Evolutionary conservation across 2,329 filamentous ascomycete genomes (phyloP).

Genomic region (Colletotrichum horii): DNA sequence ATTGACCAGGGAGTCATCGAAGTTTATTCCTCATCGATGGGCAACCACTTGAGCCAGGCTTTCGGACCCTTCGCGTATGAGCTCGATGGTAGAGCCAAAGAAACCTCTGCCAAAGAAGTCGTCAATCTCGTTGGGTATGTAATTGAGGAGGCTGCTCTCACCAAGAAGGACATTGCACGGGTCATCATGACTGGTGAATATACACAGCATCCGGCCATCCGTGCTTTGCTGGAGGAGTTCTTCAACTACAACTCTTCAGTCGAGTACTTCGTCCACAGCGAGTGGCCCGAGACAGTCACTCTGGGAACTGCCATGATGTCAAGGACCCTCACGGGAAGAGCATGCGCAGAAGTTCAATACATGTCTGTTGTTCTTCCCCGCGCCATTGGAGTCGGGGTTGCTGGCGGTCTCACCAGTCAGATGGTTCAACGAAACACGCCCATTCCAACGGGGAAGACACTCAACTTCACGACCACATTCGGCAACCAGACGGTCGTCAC

Average conservation of each 20-base stretch:
- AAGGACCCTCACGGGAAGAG: background rate
- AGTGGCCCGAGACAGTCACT: background rate
- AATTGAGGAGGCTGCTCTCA: background rate
- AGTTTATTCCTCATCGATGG: background rate
- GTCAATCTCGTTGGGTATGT: background rate
- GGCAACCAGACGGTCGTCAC: background rate
- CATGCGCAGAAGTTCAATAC: background rate
- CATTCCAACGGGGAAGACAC: background rate
- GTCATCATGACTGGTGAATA: background rate
- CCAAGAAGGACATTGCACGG: background rate
- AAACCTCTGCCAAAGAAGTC: background rate
- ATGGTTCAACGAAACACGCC: background rate
- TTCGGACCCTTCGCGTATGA: background rate
- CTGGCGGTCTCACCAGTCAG: background rate
- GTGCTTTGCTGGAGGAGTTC: background rate
- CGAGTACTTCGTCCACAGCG: background rate
- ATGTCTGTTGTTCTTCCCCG: background rate
- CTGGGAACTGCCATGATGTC: background rate
- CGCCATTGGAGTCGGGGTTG: background rate
- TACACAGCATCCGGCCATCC: background rate
- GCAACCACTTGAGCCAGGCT: background rate
- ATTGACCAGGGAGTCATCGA: background rate
- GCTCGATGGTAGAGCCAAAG: background rate
- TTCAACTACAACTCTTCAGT: background rate
- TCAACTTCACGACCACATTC: background rate